Evolutionary conservation across 2,329 filamentous ascomycete species (phyloP), one percentile per base, ranked within the genome.

Genomic region (Stagonosporopsis chrysanthemi): DNA sequence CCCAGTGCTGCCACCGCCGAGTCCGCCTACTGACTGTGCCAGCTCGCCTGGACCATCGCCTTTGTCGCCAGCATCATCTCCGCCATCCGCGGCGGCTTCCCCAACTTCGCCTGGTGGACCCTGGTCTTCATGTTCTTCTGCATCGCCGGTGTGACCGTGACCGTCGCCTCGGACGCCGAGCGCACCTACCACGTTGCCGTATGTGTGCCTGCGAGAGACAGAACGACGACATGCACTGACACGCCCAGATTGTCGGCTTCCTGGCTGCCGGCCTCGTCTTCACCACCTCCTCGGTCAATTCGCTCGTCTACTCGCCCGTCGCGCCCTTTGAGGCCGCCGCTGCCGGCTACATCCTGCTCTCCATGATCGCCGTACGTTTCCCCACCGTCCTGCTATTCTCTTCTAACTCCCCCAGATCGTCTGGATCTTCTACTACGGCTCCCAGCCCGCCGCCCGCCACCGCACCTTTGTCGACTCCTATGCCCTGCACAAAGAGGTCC

Each of bases 391-490:
- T 17, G 12, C n/a, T 3, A 31, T 15, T 23, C 17, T 7, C 14
- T 11, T 33, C 71, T 77, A 60, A 76, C 62, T 15, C 41, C 15
- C 38, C 35, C 68, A 97, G 93, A 91, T 97, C 68, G 86, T 98
- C 58, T 99, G 95, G 95, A 97, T 97, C 67, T 96, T 98, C 79
- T 98, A 98, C 82, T 99, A 97, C 72, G 95, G 95, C 70, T 97
- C 94, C 2, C 90, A 92, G 17, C 92, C 94, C 1, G 90, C 91
- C 39, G 91, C 93, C 15, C 86, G 89, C 52, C 91, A 93, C 62
- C 90, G 94, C 69, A 89, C 91, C 55, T 97, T 96, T 75, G 90
- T 98, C 68, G 95, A 99, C 79, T 97, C 94, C 0, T 97, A 97
- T 73, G 92, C 95, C 45, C 84, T 97, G 22, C 87, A 95, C 80